A percentile compares a stretch with the other conserved stretches of the same genome.
Evolutionary conservation across 495 filamentous ascomycete genomes (phyloP).

Genomic region (Hyphodiscus hymeniophilus): DNA sequence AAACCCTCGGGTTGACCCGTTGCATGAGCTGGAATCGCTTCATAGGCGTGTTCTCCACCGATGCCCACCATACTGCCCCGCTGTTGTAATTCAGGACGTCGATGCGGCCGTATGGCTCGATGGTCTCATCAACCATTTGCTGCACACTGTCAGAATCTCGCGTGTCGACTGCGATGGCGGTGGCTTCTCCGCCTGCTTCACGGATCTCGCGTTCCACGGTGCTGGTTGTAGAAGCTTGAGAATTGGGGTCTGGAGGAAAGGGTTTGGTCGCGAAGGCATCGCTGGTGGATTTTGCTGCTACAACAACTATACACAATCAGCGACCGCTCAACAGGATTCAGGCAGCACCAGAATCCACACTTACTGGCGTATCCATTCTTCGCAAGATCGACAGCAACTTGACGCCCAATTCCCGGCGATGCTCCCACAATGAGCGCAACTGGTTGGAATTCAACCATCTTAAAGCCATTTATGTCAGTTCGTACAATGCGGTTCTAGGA

Average conservation of each 20-base stretch:
- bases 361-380: slow-evolving; percentile 61
- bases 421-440: slow-evolving; percentile 69
- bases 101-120: slow-evolving; percentile 31
- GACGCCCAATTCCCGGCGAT: slow-evolving; percentile 70
- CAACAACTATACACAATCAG: slow-evolving; percentile 49
- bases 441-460: slow-evolving; percentile 18
- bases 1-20: slow-evolving; percentile 70
- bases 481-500: no score
- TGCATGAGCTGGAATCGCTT: slow-evolving; percentile 81
- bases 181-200: slow-evolving; percentile 54
- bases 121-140: slow-evolving; percentile 39
- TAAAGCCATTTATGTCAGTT: not conserved
- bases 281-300: slow-evolving; percentile 73
- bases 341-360: not conserved
- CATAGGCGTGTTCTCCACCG: slow-evolving; percentile 63
- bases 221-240: slow-evolving; percentile 66
- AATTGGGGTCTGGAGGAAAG: slow-evolving; percentile 82
- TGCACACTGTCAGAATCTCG: slow-evolving; percentile 56
- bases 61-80: slow-evolving; percentile 82
- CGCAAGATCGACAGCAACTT: slow-evolving; percentile 69
- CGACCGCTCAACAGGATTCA: not conserved
- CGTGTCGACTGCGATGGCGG: slow-evolving; percentile 63
- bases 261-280: slow-evolving; percentile 44
- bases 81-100: slow-evolving; percentile 78
- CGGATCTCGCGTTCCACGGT: slow-evolving; percentile 76